A percentile compares a stretch with the other conserved stretches of the same genome.
Conservation (phyloP, 768 basidiomycete genomes). For the Lactifluus pinguis region DNA sequence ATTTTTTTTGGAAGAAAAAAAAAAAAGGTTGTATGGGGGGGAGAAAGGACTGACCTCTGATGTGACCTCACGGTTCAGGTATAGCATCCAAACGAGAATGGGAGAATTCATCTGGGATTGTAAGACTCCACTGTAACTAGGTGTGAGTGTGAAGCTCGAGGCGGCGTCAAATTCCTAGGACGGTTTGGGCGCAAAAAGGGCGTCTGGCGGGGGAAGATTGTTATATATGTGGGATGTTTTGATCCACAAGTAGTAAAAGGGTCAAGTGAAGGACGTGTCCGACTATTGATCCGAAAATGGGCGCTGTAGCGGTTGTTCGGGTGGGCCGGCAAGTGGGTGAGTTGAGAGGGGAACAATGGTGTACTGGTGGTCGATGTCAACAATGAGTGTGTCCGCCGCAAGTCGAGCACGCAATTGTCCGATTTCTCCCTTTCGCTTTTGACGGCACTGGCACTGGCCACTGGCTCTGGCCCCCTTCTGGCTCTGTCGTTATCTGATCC, state of each 20-base stretch:
- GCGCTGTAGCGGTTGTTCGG: slow-evolving; percentile 2
- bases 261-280: background rate
- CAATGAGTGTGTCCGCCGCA: background rate
- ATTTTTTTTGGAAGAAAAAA: too few relatives aligned
- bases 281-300: slow-evolving; percentile 12
- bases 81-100: slow-evolving; percentile 75
- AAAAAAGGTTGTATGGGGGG: too few relatives aligned
- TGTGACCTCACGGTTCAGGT: slow-evolving; percentile 64
- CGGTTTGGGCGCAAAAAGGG: slow-evolving; percentile 7
- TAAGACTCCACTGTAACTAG: background rate
- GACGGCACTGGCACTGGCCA: too few relatives aligned
- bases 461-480: background rate
- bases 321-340: background rate
- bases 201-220: background rate
- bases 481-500: slow-evolving; percentile 12
- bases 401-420: too few relatives aligned
- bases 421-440: too few relatives aligned
- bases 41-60: slow-evolving; percentile 38
- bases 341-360: background rate
- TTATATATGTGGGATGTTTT: slow-evolving; percentile 11
- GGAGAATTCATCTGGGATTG: slow-evolving; percentile 41
- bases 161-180: slow-evolving; percentile 17
- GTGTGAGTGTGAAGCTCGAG: background rate
- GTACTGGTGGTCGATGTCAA: background rate
- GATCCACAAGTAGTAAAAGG: background rate